These are phyloP conservation scores for Cardiospermum halicacabum DNA, from an alignment of 345 rosid species.

Conservation along the genomic window DNA sequence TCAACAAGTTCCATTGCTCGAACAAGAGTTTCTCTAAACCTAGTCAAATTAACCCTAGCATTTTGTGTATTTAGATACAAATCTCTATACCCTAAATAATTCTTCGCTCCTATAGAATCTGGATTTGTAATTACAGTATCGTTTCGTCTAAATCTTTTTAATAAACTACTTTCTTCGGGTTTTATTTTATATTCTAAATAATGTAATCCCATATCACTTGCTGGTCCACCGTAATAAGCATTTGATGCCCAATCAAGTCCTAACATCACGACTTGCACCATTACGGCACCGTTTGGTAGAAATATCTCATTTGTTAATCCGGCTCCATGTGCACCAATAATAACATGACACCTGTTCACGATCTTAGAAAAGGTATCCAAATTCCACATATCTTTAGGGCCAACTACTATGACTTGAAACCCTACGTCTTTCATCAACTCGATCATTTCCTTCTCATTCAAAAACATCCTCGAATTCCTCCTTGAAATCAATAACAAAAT, in stretches of 20 bases:
- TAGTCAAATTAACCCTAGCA: constrained; percentile 23
- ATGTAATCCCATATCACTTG: constrained; percentile 28
- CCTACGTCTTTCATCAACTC: constrained; percentile 24
- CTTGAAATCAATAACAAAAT: constrained; percentile 30
- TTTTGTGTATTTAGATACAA: constrained; percentile 32
- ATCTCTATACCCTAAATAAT: constrained; percentile 16
- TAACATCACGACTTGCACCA: constrained; percentile 37
- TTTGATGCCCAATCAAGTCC: constrained; percentile 27
- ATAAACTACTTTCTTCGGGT: constrained; percentile 37
- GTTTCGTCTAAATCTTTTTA: constrained; percentile 16
- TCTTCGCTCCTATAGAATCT: constrained; percentile 14
- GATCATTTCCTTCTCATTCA: constrained; percentile 28
- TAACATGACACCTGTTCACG: constrained; percentile 22
- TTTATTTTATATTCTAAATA: constrained; percentile 36
- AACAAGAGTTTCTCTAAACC: constrained; percentile 26
- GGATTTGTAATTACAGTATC: constrained; percentile 29
- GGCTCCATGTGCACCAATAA: constrained; percentile 39
- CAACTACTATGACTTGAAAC: constrained; percentile 15
- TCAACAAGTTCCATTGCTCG: constrained; percentile 23
- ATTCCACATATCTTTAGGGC: constrained; percentile 17
- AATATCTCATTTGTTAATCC: constrained; percentile 34
- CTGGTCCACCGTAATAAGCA: constrained; percentile 23
- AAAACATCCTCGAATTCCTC: constrained; percentile 20
- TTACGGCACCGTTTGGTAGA: constrained; percentile 27
- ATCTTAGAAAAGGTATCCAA: constrained; percentile 19